A percentile compares a stretch with the other conserved stretches of the same genome.
Conservation (phyloP, 768 basidiomycete species). For the Termitomyces sp. region DNA sequence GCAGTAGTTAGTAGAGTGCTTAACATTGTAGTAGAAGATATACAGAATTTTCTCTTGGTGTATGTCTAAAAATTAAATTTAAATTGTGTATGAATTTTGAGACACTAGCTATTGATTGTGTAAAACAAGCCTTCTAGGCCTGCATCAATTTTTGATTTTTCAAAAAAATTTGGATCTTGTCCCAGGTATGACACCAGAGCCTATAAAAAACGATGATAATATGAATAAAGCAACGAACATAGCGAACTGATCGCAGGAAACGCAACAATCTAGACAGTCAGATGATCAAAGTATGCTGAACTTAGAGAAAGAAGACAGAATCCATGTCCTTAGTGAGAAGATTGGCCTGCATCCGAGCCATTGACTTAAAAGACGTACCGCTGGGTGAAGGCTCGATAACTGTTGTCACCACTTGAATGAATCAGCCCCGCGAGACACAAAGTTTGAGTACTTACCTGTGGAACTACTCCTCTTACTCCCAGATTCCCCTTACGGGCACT, state of each 20-base stretch:
- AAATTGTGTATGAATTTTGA: too few relatives aligned
- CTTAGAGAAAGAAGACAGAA: neutral
- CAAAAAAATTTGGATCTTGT: too few relatives aligned
- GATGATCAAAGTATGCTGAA: neutral
- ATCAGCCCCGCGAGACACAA: neutral
- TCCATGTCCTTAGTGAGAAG: neutral
- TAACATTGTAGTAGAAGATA: too few relatives aligned
- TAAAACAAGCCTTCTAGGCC: too few relatives aligned
- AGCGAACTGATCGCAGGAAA: neutral
- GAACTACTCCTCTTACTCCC: neutral
- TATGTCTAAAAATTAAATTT: too few relatives aligned
- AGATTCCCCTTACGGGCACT: neutral
- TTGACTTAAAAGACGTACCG: neutral
- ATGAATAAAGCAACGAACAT: neutral
- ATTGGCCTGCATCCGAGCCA: too few relatives aligned
- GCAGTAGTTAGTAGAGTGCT: too few relatives aligned
- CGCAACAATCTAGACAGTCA: neutral
- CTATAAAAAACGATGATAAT: neutral
- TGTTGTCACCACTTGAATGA: neutral
- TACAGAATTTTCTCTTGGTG: too few relatives aligned
- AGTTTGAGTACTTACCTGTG: neutral
- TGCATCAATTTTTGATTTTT: too few relatives aligned
- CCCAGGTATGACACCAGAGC: too few relatives aligned
- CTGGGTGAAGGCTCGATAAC: slow-evolving; percentile 2
- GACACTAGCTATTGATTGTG: too few relatives aligned